Percentiles rank a stretch among this genome's conserved stretches.
Evolutionary conservation across 805 yeast genomes (phyloP).

Genomic region (Ogataea naganishii): DNA sequence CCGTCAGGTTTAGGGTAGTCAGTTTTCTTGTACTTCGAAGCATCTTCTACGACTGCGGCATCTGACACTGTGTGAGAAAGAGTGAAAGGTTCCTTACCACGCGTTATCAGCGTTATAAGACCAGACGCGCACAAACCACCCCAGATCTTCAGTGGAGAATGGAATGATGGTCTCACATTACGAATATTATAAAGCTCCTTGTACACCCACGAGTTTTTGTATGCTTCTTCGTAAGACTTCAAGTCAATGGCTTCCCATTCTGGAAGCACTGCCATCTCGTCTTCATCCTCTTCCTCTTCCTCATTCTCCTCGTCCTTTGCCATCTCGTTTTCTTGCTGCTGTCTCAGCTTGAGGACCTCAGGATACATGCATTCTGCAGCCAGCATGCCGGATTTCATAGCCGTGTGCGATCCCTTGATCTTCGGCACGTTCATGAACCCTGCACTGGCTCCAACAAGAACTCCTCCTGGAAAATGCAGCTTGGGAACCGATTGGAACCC

Average conservation of each 20-base stretch:
- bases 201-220: constrained; percentile 75
- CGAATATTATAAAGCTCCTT: constrained; percentile 80
- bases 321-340: constrained; percentile 30
- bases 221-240: constrained; percentile 50
- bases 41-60: constrained; percentile 60
- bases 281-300: constrained; percentile 31
- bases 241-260: constrained; percentile 41
- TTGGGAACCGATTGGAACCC: constrained; percentile 91
- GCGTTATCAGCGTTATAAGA: constrained; percentile 64
- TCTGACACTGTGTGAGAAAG: constrained; percentile 61
- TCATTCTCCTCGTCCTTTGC: constrained; percentile 28
- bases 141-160: constrained; percentile 59
- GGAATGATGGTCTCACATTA: constrained; percentile 89
- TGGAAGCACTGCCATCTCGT: constrained; percentile 22
- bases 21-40: constrained; percentile 58
- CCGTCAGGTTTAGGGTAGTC: constrained; percentile 96
- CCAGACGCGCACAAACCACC: constrained; percentile 88
- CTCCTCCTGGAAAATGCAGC: constrained; percentile 92
- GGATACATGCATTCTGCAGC: constrained; percentile 81
- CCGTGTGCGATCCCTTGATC: constrained; percentile 96
- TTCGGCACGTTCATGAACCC: constrained; percentile 97
- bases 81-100: constrained; percentile 86
- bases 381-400: constrained; percentile 89
- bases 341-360: constrained; percentile 36
- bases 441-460: constrained; percentile 89